Evolutionary conservation across 2,329 filamentous ascomycete genomes (phyloP), one percentile per base, ranked within the genome.

Genomic region (Alternaria incomplexa): DNA sequence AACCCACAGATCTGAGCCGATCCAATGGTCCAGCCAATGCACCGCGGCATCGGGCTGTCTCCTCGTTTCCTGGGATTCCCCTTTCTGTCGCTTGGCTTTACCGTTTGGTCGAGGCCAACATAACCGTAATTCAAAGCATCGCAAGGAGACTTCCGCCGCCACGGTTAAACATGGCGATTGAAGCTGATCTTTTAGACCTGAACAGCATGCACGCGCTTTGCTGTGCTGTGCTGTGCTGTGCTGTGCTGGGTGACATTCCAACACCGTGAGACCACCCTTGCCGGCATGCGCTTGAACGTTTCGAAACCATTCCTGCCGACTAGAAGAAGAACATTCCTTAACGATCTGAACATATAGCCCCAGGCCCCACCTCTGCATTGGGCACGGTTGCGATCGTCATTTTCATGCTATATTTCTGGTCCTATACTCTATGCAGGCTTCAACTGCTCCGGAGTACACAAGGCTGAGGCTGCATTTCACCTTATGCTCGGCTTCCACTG

Each of bases 1-100:
- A 25, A 40, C 30, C 44, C 17, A 26, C 47, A 51, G 20, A 26
- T 32, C 30, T 46, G 32, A 25, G 51, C 53, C 52, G 57, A 63
- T 63, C 60, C 26, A 55, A 56, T 28, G 40, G 53, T 58, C 54
- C 62, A 40, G 62, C 64, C 60, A 58, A n/a, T 22, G 48, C 28
- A 23, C 30, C 36, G 32, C 51, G n/a, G n/a, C 32, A 28, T 30
- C 28, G 54, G 13, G 17, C 20, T 46, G 50, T 30, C 28, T 26
- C 22, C 43, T 58, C 36, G 22, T 36, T 28, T 36, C 56, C 25
- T 36, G n/a, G n/a, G 53, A 44, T 58, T 52, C 36, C 61, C 61
- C 32, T 57, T 30, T 51, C 28, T 32, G 40, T 47, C 56, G 46
- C 58, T 46, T 67, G 13, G 62, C 61, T 54, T 22, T 43, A 17